These are phyloP conservation scores for Prillingera fragicola DNA, from an alignment of 1,284 basidiomycete species.

Conservation along the genomic window DNA sequence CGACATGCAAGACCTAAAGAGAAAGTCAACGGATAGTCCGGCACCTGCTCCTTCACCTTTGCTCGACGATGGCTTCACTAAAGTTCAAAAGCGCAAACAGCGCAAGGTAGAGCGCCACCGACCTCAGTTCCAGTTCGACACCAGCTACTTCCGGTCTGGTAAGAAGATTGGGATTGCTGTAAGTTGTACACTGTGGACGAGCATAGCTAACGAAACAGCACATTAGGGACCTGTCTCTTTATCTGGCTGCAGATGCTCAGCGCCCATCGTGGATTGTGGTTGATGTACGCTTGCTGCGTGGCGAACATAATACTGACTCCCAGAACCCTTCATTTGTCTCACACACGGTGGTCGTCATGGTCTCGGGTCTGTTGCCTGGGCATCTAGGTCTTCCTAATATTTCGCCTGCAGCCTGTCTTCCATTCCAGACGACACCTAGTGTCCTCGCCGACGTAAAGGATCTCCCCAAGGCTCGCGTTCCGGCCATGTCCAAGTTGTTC, in stretches of 20 bases:
- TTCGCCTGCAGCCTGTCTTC: constrained; percentile 55
- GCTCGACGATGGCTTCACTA: constrained; percentile 57
- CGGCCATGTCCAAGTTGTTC: constrained; percentile 74
- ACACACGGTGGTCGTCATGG: constrained; percentile 69
- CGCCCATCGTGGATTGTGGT: constrained; percentile 76
- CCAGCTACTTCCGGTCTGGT: constrained; percentile 63
- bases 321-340: constrained; percentile 67
- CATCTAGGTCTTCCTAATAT: constrained; percentile 59
- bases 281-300: constrained; percentile 54
- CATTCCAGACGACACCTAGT: constrained; percentile 56
- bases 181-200: constrained; percentile 33
- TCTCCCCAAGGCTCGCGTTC: constrained; percentile 49
- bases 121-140: constrained; percentile 73
- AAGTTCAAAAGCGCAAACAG: constrained; percentile 65
- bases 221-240: constrained; percentile 72
- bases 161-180: constrained; percentile 70
- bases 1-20: background rate
- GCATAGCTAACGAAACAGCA: constrained; percentile 54
- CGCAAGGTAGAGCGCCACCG: constrained; percentile 62
- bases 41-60: background rate
- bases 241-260: constrained; percentile 72
- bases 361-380: constrained; percentile 71
- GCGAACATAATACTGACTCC: constrained; percentile 7
- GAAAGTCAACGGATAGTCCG: background rate
- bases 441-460: constrained; percentile 26